phyloP scores from a whole-genome alignment of 2,329 filamentous ascomycete genomes.

The Malbranchea cinnamomea region DNA sequence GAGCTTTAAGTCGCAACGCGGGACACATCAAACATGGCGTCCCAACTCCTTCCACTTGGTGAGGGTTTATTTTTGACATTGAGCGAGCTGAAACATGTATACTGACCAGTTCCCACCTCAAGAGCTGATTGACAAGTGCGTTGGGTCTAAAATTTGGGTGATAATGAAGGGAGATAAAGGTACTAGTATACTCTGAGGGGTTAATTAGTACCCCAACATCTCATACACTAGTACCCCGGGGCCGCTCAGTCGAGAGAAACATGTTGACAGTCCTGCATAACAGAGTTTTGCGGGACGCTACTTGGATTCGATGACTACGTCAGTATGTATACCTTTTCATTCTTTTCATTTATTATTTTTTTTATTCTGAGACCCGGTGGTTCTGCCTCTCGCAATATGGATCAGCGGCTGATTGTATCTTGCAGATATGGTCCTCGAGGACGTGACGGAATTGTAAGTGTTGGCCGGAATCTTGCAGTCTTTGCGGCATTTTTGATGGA shows the following conservation, averaged over 20 bases:
- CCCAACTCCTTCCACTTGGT: constrained; percentile 61
- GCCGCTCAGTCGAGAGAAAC: background rate
- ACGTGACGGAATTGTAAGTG: constrained; percentile 86
- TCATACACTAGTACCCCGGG: background rate
- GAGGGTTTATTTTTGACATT: too few relatives aligned
- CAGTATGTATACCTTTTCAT: constrained; percentile 52
- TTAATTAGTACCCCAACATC: too few relatives aligned
- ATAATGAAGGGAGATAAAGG: constrained; percentile 99
- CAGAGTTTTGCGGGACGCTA: constrained; percentile 90
- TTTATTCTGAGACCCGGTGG: background rate
- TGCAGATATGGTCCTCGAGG: constrained; percentile 91
- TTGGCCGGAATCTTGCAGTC: background rate
- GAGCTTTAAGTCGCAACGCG: too few relatives aligned
- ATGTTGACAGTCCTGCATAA: constrained; percentile 9
- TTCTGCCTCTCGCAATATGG: constrained; percentile 12
- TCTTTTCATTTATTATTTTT: constrained; percentile 3
- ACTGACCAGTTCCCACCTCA: constrained; percentile 14
- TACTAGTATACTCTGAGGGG: constrained; percentile 30
- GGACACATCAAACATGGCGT: too few relatives aligned
- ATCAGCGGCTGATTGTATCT: constrained; percentile 1
- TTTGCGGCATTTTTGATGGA: constrained; percentile 1
- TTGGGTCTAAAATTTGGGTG: constrained; percentile 95
- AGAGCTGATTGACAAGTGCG: constrained; percentile 99
- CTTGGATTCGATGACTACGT: constrained; percentile 98
- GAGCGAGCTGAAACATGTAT: too few relatives aligned